Evolutionary conservation across 345 rosid species (phyloP).

Genomic region (Populus tremula): DNA sequence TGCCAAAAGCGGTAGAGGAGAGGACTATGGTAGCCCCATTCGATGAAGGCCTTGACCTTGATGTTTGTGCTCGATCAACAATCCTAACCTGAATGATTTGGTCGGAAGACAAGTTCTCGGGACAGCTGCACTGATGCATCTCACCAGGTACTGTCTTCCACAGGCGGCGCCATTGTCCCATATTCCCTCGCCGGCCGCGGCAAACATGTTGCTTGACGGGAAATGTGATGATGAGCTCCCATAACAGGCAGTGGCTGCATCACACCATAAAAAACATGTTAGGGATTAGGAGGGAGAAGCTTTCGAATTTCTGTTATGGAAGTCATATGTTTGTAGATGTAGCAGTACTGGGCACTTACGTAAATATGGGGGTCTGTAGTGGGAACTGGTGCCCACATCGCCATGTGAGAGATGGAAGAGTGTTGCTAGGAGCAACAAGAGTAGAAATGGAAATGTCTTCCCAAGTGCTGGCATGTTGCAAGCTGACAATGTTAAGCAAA

Average conservation of each 20-base stretch:
- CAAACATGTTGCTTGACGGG: conserved; percentile 53
- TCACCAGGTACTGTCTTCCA: conserved; percentile 48
- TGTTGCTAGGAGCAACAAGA: background rate
- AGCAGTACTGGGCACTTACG: conserved; percentile 28
- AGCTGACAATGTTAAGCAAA: too few relatives aligned
- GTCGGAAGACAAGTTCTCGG: conserved; percentile 29
- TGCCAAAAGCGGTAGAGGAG: conserved; percentile 38
- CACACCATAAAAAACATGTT: background rate
- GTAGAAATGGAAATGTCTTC: background rate
- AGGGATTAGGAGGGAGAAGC: background rate
- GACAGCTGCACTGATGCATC: conserved; percentile 49
- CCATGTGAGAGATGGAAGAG: conserved; percentile 11
- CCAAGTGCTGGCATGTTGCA: background rate
- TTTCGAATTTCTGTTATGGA: background rate
- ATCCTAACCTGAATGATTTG: conserved; percentile 37
- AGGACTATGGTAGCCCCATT: conserved; percentile 40
- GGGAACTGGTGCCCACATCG: conserved; percentile 46
- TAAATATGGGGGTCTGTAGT: conserved; percentile 42
- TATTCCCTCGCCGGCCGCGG: conserved; percentile 55
- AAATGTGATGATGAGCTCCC: conserved; percentile 40
- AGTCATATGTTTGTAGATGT: background rate
- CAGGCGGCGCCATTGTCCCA: conserved; percentile 72
- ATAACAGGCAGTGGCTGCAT: conserved; percentile 54
- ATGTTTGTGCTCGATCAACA: conserved; percentile 39
- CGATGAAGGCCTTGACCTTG: conserved; percentile 37